Evolutionary conservation across 2,329 filamentous ascomycete species (phyloP).

Genomic region (Gaeumannomyces tritici): DNA sequence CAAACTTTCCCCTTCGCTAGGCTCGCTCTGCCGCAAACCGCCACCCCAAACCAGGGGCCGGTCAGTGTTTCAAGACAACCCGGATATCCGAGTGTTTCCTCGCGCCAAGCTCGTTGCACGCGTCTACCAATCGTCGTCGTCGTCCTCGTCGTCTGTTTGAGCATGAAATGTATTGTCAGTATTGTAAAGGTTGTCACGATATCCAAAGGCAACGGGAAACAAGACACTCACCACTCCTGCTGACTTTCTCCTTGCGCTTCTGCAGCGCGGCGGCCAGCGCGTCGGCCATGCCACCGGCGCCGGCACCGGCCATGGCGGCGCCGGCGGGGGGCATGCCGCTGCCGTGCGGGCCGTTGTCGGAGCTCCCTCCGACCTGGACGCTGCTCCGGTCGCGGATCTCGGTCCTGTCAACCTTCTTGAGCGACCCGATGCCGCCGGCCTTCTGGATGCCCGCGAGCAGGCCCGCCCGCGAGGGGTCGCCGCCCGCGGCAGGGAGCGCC

Average conservation of each 20-base stretch:
- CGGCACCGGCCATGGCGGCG: constrained; percentile 38
- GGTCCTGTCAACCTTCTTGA: constrained; percentile 66
- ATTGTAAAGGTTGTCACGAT: constrained; percentile 2
- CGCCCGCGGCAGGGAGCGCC: constrained; percentile 24
- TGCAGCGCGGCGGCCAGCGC: constrained; percentile 69
- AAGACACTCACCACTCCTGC: constrained; percentile 73
- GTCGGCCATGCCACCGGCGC: constrained; percentile 66
- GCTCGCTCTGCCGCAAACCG: no score
- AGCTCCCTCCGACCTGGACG: constrained; percentile 39
- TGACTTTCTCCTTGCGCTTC: constrained; percentile 87
- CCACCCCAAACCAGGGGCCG: no score
- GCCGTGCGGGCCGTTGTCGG: constrained; percentile 39
- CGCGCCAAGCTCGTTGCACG: background rate
- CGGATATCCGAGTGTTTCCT: no score
- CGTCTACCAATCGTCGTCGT: constrained; percentile 9
- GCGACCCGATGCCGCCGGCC: constrained; percentile 53
- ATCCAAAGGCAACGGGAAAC: background rate
- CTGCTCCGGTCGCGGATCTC: constrained; percentile 65
- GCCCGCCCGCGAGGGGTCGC: constrained; percentile 42
- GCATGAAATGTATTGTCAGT: background rate
- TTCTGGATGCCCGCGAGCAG: constrained; percentile 65
- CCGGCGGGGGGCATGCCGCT: constrained; percentile 43
- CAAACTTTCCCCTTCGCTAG: no score
- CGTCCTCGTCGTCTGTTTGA: constrained; percentile 9
- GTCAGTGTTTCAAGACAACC: no score